Conservation (phyloP, 768 basidiomycete species). For the Lentinus tigrinus region DNA sequence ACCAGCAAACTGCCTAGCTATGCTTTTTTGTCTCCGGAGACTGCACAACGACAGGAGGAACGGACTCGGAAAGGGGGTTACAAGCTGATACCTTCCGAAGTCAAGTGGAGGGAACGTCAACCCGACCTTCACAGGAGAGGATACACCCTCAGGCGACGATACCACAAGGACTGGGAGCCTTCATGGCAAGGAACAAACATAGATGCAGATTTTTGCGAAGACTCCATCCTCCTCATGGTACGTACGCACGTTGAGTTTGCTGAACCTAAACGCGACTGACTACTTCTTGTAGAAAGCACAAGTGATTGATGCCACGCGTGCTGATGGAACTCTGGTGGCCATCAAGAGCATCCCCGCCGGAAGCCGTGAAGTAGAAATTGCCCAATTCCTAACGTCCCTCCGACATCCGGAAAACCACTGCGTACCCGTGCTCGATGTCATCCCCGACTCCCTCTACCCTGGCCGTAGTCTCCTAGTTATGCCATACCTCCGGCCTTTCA, state of each 20-base stretch:
- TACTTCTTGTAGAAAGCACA: constrained; percentile 1
- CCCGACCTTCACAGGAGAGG: constrained; percentile 10
- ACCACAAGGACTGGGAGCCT: constrained; percentile 17
- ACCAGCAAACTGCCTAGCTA: too few species aligned
- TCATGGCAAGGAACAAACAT: constrained; percentile 19
- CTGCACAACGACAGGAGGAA: background rate
- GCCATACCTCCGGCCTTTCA: constrained; percentile 20
- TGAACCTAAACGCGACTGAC: too few species aligned
- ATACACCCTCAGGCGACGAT: constrained; percentile 21
- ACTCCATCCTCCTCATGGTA: constrained; percentile 8
- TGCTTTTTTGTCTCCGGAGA: background rate
- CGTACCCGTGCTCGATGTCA: constrained; percentile 21
- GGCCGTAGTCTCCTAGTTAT: constrained; percentile 19
- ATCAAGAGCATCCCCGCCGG: constrained; percentile 16
- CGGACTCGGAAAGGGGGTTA: background rate
- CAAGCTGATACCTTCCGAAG: background rate
- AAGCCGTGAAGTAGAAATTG: constrained; percentile 14
- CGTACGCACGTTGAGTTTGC: background rate
- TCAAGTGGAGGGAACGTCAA: constrained; percentile 13
- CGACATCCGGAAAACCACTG: constrained; percentile 22
- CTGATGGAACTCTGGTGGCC: constrained; percentile 2
- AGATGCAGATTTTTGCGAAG: constrained; percentile 13
- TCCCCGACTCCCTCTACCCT: constrained; percentile 15
- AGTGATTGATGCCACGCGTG: constrained; percentile 18
- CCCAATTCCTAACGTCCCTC: constrained; percentile 4